Conservation (phyloP, 352 stramenopile species). For the Globisporangium parvum region DNA sequence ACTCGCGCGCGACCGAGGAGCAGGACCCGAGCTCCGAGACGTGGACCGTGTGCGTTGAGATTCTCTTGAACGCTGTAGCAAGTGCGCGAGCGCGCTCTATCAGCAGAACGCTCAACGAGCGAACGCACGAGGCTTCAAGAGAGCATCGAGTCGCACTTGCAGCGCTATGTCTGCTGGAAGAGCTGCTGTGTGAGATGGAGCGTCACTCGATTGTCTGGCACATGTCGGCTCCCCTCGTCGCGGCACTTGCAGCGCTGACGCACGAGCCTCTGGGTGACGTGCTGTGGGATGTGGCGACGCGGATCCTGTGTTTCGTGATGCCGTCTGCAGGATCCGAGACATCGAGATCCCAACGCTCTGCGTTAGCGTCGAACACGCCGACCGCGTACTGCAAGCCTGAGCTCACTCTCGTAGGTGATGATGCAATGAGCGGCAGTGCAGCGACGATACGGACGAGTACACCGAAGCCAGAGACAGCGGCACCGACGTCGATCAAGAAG, state of each 20-base stretch:
- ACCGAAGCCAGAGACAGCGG: neutral
- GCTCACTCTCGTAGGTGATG: neutral
- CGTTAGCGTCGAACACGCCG: neutral
- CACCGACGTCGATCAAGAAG: constrained; percentile 12
- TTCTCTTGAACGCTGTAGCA: constrained; percentile 21
- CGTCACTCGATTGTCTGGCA: constrained; percentile 19
- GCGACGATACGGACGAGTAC: neutral
- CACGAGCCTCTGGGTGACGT: constrained; percentile 23
- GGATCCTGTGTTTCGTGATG: constrained; percentile 33
- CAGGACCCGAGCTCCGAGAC: constrained; percentile 1
- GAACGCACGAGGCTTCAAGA: constrained; percentile 1
- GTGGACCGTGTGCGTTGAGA: constrained; percentile 26
- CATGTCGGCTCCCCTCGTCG: constrained; percentile 25
- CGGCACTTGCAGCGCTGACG: constrained; percentile 28
- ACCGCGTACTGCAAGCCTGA: neutral
- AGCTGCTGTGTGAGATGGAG: constrained; percentile 29
- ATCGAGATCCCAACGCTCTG: neutral
- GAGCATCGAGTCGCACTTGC: constrained; percentile 1
- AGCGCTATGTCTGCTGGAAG: constrained; percentile 29
- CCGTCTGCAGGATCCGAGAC: constrained; percentile 4
- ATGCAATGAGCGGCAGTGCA: neutral
- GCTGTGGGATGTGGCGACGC: constrained; percentile 34
- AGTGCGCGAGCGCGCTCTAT: neutral
- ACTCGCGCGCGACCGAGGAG: neutral
- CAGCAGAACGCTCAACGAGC: neutral